Percentiles rank a stretch among this genome's conserved stretches.
Conservation (phyloP, 176 grass and related monocot species). For the Carex myosuroides region DNA sequence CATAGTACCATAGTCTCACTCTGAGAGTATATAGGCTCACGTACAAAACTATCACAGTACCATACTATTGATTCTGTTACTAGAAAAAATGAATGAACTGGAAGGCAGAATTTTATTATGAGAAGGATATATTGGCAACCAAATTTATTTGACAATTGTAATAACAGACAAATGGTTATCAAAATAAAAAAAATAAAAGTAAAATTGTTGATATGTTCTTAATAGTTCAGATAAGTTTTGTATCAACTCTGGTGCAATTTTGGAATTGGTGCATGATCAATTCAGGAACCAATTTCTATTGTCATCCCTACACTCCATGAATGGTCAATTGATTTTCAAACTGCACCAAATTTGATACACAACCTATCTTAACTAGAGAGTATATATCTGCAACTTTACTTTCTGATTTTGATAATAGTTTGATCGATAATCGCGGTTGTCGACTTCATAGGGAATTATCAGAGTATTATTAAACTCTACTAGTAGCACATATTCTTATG, state of each 20-base stretch:
- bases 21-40: not conserved
- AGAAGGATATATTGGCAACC: not conserved
- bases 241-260: not conserved
- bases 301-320: not conserved
- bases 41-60: not conserved
- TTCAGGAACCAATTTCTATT: not conserved
- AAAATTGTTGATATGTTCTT: not conserved
- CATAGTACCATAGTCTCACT: too few species aligned
- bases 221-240: not conserved
- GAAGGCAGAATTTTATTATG: not conserved
- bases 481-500: not conserved
- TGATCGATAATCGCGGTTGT: not conserved
- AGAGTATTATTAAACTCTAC: not conserved
- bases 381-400: not conserved
- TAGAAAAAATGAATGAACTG: not conserved
- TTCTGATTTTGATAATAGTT: not conserved
- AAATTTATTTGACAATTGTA: not conserved
- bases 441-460: not conserved
- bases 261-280: not conserved
- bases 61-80: not conserved
- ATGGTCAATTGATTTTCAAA: not conserved
- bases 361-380: not conserved
- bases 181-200: not conserved
- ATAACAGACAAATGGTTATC: not conserved
- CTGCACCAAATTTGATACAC: not conserved